Conservation (phyloP, 177 flowering plant genomes). For the Vitis hybrid region DNA sequence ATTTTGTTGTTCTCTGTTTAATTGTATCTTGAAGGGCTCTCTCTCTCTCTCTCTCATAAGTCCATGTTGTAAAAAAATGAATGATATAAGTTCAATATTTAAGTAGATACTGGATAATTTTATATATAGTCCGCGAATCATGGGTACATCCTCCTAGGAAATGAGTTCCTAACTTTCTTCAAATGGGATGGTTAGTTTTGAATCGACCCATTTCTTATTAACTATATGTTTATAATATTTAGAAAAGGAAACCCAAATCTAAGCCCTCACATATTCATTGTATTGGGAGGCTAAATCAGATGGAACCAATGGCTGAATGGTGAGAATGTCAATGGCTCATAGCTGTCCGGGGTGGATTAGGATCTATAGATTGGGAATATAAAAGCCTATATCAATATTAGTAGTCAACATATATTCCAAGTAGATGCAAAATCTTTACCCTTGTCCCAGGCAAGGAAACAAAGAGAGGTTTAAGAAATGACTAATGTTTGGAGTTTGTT, state of each 20-base stretch:
- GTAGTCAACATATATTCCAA: slow-evolving; percentile 2
- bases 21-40: too few species aligned
- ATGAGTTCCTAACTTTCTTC: not conserved
- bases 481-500: not conserved
- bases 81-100: too few species aligned
- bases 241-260: not conserved
- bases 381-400: not conserved
- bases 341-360: not conserved
- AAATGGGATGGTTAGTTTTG: not conserved
- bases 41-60: too few species aligned
- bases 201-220: not conserved
- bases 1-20: too few species aligned
- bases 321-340: slow-evolving; percentile 1
- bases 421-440: not conserved
- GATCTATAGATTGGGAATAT: not conserved
- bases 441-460: not conserved
- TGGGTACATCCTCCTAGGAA: not conserved
- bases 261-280: not conserved
- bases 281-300: not conserved
- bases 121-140: not conserved
- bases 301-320: not conserved
- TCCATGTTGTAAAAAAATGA: too few species aligned
- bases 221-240: not conserved
- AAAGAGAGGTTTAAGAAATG: not conserved
- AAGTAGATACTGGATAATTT: not conserved